A percentile compares a stretch with the other conserved stretches of the same genome.
phyloP scores from a whole-genome alignment of 176 grass and related monocot species.

The Secale cereale region DNA sequence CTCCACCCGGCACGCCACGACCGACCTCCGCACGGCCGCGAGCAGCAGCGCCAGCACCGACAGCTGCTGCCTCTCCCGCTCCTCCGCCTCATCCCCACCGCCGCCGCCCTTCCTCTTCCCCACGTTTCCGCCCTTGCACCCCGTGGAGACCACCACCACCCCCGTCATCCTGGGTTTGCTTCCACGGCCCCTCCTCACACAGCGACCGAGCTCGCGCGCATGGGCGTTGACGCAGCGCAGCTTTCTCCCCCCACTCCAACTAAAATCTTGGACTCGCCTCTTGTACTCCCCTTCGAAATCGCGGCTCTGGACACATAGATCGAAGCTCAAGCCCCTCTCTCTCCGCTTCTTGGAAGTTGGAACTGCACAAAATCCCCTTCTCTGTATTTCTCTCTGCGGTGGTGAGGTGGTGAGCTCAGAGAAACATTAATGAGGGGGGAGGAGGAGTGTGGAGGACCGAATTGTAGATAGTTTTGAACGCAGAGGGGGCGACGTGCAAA shows the following conservation, averaged over 20 bases:
- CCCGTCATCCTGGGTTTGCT: constrained; percentile 38
- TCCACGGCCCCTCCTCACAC: not conserved
- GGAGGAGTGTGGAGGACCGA: not conserved
- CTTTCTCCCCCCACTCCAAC: not conserved
- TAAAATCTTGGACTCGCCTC: not conserved
- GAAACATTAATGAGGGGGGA: constrained; percentile 38
- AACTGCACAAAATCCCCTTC: not conserved
- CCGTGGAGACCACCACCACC: constrained; percentile 73
- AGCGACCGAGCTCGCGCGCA: not conserved
- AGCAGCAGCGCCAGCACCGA: constrained; percentile 54
- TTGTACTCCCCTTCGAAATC: not conserved
- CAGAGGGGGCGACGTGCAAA: not conserved
- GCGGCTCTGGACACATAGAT: not conserved
- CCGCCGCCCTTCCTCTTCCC: constrained; percentile 12
- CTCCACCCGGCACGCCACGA: constrained; percentile 77
- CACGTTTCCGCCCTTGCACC: constrained; percentile 50
- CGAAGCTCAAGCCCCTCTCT: constrained; percentile 13
- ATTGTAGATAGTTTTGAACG: constrained; percentile 24
- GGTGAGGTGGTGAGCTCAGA: constrained; percentile 16
- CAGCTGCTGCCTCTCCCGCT: constrained; percentile 41
- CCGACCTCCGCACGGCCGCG: constrained; percentile 66
- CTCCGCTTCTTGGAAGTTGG: constrained; percentile 17
- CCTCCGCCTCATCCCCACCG: constrained; percentile 24
- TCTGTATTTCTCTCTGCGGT: not conserved
- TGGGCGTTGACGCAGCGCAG: not conserved